Conservation (phyloP, 805 yeast species). For the Metschnikowia colocasiae region DNA sequence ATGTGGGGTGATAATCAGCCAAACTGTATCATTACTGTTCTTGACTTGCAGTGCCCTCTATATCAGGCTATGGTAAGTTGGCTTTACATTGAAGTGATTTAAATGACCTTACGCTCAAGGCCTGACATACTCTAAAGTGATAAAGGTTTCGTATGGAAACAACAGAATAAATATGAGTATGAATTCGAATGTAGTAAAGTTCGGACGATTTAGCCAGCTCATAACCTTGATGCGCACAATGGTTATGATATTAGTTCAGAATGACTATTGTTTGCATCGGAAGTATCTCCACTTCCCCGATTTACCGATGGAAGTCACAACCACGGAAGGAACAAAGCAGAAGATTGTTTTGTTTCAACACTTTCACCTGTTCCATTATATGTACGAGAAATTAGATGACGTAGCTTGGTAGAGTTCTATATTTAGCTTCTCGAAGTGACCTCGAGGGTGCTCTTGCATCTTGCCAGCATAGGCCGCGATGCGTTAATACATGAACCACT, state of each 20-base stretch:
- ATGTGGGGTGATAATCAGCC: slow-evolving; percentile 1
- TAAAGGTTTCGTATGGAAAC: no score
- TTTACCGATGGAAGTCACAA: background rate
- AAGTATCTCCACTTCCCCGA: background rate
- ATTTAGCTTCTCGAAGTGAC: background rate
- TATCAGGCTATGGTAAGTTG: background rate
- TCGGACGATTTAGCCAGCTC: background rate
- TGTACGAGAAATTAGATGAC: background rate
- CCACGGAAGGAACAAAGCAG: background rate
- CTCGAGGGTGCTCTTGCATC: background rate
- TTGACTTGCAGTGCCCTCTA: background rate
- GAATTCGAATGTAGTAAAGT: background rate
- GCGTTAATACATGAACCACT: background rate
- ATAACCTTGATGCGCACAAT: background rate
- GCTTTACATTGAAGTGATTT: background rate
- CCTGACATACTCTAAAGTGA: no score
- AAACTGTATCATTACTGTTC: background rate
- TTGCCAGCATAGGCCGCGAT: background rate
- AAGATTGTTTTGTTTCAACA: background rate
- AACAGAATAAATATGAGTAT: background rate
- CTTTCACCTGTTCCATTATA: background rate
- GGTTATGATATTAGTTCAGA: background rate
- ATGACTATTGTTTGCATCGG: background rate
- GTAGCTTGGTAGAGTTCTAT: background rate
- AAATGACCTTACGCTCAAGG: background rate